Evolutionary conservation across 768 basidiomycete species (phyloP).

Genomic region (Suillus hirtellus): DNA sequence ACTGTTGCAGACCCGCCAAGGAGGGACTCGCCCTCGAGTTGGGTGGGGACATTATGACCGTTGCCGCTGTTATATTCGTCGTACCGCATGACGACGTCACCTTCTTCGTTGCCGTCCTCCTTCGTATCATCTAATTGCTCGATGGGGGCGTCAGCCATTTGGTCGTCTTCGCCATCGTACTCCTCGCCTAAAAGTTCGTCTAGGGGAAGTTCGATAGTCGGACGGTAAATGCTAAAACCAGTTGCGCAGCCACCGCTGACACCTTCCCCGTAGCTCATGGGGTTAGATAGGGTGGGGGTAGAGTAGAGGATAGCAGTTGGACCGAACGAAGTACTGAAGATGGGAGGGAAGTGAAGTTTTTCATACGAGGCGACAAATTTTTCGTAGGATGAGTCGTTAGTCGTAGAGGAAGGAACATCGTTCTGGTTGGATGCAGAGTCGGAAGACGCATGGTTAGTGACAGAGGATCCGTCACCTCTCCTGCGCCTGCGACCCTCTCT

Average conservation of each 20-base stretch:
- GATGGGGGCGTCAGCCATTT: neutral
- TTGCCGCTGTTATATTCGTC: conserved; percentile 20
- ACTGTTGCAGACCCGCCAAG: neutral
- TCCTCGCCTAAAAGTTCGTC: conserved; percentile 64
- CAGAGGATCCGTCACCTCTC: conserved; percentile 26
- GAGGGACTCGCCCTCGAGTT: conserved; percentile 14
- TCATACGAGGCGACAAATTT: conserved; percentile 25
- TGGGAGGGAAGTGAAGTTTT: conserved; percentile 51
- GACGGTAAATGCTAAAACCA: conserved; percentile 63
- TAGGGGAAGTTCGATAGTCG: conserved; percentile 84
- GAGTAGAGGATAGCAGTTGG: conserved; percentile 74
- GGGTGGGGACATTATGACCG: conserved; percentile 4
- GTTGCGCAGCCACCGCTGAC: conserved; percentile 50
- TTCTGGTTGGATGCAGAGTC: conserved; percentile 29
- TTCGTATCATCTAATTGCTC: neutral
- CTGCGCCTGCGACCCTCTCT: conserved; percentile 46
- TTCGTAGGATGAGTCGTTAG: conserved; percentile 42
- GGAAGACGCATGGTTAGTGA: conserved; percentile 20
- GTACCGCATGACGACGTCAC: conserved; percentile 13
- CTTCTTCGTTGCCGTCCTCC: neutral
- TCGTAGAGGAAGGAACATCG: neutral
- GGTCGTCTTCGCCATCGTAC: conserved; percentile 10
- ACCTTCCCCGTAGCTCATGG: conserved; percentile 80
- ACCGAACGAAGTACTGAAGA: conserved; percentile 76
- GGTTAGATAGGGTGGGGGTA: conserved; percentile 63